Percentiles rank a stretch among this genome's conserved stretches.
These are phyloP conservation scores for Metarhizium guizhouense DNA, from an alignment of 2,329 filamentous ascomycete species.

Conservation along the genomic window DNA sequence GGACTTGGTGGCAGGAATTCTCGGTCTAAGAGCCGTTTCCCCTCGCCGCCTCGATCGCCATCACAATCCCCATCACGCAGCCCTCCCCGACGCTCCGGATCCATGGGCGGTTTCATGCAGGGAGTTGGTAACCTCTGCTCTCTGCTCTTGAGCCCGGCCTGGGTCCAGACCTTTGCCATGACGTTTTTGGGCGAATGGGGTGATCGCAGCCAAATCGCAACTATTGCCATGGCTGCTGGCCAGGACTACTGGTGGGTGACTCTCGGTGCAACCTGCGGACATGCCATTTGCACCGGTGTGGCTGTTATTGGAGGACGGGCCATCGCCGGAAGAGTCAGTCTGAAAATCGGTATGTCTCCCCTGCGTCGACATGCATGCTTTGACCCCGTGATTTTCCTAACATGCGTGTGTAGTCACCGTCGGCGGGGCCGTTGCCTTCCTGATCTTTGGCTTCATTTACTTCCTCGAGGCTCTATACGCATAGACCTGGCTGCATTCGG, in stretches of 20 bases:
- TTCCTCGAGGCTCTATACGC: slow-evolving; percentile 67
- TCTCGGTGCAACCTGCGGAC: slow-evolving; percentile 74
- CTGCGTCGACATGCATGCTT: not conserved
- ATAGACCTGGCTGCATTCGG: slow-evolving; percentile 16
- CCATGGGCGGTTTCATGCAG: slow-evolving; percentile 33
- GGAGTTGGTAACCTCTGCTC: slow-evolving; percentile 82
- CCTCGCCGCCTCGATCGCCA: slow-evolving; percentile 71
- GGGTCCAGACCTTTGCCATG: slow-evolving; percentile 99
- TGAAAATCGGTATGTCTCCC: slow-evolving; percentile 76
- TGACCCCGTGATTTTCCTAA: not conserved
- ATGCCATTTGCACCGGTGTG: slow-evolving; percentile 81
- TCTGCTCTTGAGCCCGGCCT: slow-evolving; percentile 83
- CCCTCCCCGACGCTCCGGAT: slow-evolving; percentile 35
- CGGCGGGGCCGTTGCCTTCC: slow-evolving; percentile 82
- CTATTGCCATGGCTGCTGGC: slow-evolving; percentile 96
- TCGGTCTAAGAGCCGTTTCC: slow-evolving; percentile 64
- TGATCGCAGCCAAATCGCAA: slow-evolving; percentile 94
- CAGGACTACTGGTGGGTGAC: slow-evolving; percentile 99
- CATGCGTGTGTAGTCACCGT: slow-evolving; percentile 60
- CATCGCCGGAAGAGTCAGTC: slow-evolving; percentile 86
- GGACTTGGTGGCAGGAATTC: slow-evolving; percentile 63
- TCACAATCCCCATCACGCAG: slow-evolving; percentile 65
- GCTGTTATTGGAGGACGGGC: slow-evolving; percentile 89
- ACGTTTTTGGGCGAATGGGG: slow-evolving; percentile 98
- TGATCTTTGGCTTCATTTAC: slow-evolving; percentile 89